A percentile compares a stretch with the other conserved stretches of the same genome.
phyloP scores from a whole-genome alignment of 139 green algal species.

The Coelastrella sp. region DNA sequence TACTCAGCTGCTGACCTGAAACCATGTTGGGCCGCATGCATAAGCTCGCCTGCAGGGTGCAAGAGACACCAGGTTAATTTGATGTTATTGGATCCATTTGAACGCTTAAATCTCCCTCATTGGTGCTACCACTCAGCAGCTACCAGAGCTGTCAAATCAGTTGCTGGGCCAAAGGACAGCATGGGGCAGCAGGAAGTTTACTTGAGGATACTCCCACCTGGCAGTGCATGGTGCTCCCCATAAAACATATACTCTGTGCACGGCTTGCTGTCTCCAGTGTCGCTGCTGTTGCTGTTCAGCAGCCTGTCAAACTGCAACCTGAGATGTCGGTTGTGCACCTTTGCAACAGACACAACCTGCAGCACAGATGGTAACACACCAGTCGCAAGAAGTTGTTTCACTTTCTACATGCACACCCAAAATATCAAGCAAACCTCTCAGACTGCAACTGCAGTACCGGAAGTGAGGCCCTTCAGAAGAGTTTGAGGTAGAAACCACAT shows the following conservation, averaged over 20 bases:
- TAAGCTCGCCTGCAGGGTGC: slow-evolving; percentile 38
- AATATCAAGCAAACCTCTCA: neutral
- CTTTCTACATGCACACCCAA: neutral
- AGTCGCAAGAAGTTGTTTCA: neutral
- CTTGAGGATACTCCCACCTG: slow-evolving; percentile 3
- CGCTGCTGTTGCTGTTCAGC: neutral
- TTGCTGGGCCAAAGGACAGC: neutral
- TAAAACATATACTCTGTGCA: slow-evolving; percentile 78
- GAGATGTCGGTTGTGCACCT: slow-evolving; percentile 82
- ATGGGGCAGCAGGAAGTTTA: neutral
- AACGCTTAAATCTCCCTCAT: neutral
- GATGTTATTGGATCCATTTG: neutral
- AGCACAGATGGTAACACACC: slow-evolving; percentile 15
- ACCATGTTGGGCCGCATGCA: slow-evolving; percentile 69
- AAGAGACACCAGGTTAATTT: neutral
- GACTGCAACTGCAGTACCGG: neutral
- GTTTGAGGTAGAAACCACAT: neutral
- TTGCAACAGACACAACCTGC: slow-evolving; percentile 58
- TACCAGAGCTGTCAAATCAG: neutral
- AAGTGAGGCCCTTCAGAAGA: neutral
- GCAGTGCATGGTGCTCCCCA: slow-evolving; percentile 64
- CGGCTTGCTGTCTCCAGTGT: slow-evolving; percentile 19
- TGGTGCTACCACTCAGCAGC: neutral
- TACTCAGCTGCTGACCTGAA: slow-evolving; percentile 38
- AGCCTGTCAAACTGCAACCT: slow-evolving; percentile 67